Percentiles rank a stretch among this genome's conserved stretches.
phyloP scores from a whole-genome alignment of 108 stramenopile species.

The Nitzschia inconspicua region DNA sequence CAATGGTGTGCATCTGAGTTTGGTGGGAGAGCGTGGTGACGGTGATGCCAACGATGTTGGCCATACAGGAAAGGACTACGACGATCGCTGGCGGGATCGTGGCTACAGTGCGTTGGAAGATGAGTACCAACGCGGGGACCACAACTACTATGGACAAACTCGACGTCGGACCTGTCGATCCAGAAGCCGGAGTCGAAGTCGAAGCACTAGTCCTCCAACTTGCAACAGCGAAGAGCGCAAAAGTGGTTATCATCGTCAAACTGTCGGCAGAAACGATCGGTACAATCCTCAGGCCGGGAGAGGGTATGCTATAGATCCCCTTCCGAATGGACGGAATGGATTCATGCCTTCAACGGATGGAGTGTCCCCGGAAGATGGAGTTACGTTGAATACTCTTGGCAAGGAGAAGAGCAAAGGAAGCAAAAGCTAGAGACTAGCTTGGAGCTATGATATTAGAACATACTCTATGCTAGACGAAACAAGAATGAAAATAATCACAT shows the following conservation, averaged over 20 bases:
- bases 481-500: too few relatives aligned
- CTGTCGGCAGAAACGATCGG: neutral
- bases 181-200: slow-evolving; percentile 28
- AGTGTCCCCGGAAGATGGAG: too few relatives aligned
- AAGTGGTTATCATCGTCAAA: neutral
- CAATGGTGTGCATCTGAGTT: slow-evolving; percentile 24
- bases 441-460: too few relatives aligned
- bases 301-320: neutral
- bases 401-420: too few relatives aligned
- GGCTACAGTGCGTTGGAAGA: neutral
- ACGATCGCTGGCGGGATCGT: neutral
- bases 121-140: neutral
- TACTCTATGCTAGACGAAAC: too few relatives aligned
- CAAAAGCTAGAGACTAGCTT: too few relatives aligned
- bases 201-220: slow-evolving; percentile 8
- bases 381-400: too few relatives aligned
- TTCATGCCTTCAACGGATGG: too few relatives aligned
- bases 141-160: slow-evolving; percentile 2
- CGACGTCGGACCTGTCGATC: slow-evolving; percentile 13
- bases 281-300: too few relatives aligned
- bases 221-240: neutral
- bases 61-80: neutral
- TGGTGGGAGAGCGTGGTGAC: neutral
- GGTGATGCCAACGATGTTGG: neutral
- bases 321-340: too few relatives aligned